These are phyloP conservation scores for Suhomyces bolitotheri DNA, from an alignment of 1,139 yeast species.

Conservation along the genomic window DNA sequence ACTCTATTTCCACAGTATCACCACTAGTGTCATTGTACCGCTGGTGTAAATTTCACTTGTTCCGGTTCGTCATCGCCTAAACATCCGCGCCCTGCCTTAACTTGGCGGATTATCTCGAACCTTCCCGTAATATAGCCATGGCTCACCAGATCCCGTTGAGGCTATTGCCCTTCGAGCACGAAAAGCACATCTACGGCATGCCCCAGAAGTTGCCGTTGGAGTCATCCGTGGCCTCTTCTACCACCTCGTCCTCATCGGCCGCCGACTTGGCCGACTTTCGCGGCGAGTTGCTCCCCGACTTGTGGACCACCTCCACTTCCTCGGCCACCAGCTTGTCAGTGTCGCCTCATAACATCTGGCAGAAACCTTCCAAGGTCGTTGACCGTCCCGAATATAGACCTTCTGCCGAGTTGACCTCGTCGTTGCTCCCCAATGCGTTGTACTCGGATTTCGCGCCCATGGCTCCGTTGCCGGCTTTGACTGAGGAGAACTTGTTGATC, in stretches of 20 bases:
- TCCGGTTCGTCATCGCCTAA: too few relatives aligned
- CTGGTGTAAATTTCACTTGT: too few relatives aligned
- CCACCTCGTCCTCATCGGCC: conserved; percentile 19
- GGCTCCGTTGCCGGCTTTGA: conserved; percentile 20
- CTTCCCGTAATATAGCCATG: too few relatives aligned
- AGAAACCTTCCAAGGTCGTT: not conserved
- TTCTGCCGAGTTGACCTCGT: not conserved
- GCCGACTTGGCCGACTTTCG: conserved; percentile 25
- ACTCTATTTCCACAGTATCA: too few relatives aligned
- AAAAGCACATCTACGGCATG: conserved; percentile 5
- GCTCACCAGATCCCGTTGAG: conserved; percentile 17
- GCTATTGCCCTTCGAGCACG: conserved; percentile 15
- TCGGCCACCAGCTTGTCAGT: conserved; percentile 8
- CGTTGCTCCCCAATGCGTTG: conserved; percentile 22
- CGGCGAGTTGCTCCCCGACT: conserved; percentile 36
- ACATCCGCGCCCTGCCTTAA: too few relatives aligned
- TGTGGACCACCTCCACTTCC: conserved; percentile 30
- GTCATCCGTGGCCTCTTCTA: conserved; percentile 23
- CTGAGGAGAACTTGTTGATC: conserved; percentile 23
- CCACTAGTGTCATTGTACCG: too few relatives aligned
- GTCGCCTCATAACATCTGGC: conserved; percentile 1
- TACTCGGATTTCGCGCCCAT: conserved; percentile 12
- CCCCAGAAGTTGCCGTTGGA: conserved; percentile 14
- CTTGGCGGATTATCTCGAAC: too few relatives aligned
- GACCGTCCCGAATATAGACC: too few relatives aligned